phyloP scores from a whole-genome alignment of 2,329 filamentous ascomycete species.

The Passalora sequoiae region DNA sequence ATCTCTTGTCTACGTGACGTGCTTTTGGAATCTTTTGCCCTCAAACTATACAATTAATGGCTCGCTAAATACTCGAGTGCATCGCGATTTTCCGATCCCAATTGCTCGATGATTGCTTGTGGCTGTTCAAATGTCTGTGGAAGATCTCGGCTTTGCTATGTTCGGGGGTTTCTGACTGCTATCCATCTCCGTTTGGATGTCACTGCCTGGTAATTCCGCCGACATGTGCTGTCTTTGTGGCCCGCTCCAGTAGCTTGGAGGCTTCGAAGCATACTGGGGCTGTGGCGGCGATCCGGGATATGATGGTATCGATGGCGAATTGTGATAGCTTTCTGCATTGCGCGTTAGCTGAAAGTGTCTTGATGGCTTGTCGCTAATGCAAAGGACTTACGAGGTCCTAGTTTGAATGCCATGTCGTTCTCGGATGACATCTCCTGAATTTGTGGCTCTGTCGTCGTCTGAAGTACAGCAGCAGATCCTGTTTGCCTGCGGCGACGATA shows the following conservation, averaged over 20 bases:
- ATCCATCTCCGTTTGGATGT: slow-evolving; percentile 3
- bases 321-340: slow-evolving; percentile 2
- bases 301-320: background rate
- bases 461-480: background rate
- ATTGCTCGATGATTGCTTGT: too few species aligned
- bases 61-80: too few species aligned
- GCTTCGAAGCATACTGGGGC: background rate
- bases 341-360: background rate
- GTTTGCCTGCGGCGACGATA: slow-evolving; percentile 1
- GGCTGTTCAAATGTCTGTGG: background rate
- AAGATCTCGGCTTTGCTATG: background rate
- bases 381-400: background rate
- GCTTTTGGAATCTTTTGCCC: too few species aligned
- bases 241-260: background rate
- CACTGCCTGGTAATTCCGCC: slow-evolving; percentile 3
- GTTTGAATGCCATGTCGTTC: background rate
- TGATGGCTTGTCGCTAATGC: background rate
- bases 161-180: background rate
- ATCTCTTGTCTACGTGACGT: too few species aligned
- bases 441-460: background rate
- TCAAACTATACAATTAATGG: too few species aligned
- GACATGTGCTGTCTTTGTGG: background rate
- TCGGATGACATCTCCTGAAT: background rate
- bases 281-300: background rate
- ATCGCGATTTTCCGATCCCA: too few species aligned